Conservation (phyloP, 2,329 filamentous ascomycete species). For the Fusarium armeniacum region DNA sequence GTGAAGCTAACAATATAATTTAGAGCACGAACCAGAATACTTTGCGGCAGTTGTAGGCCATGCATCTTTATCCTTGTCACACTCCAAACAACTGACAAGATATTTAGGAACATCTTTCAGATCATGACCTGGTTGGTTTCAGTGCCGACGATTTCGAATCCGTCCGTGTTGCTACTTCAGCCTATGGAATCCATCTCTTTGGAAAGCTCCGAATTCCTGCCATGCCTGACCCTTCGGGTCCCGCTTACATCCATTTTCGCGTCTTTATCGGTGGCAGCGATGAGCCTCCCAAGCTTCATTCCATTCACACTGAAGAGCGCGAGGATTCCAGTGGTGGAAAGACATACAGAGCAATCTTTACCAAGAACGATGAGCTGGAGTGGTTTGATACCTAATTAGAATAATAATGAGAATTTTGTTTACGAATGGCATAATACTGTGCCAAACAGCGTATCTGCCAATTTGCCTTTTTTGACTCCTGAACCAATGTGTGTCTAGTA, state of each 20-base stretch:
- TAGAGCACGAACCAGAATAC: slow-evolving; percentile 69
- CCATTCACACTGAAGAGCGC: slow-evolving; percentile 95
- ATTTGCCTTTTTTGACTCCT: slow-evolving; percentile 37
- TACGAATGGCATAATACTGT: slow-evolving; percentile 9
- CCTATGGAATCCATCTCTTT: slow-evolving; percentile 84
- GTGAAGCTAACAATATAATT: slow-evolving; percentile 6
- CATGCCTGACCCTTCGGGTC: slow-evolving; percentile 64
- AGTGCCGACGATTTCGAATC: slow-evolving; percentile 86
- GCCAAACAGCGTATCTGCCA: slow-evolving; percentile 20
- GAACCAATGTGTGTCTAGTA: slow-evolving; percentile 33
- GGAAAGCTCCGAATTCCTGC: slow-evolving; percentile 74
- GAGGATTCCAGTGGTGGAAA: slow-evolving; percentile 91
- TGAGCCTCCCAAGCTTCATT: slow-evolving; percentile 83
- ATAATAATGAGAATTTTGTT: slow-evolving; percentile 31
- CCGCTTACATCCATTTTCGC: slow-evolving; percentile 86
- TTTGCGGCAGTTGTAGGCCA: slow-evolving; percentile 63
- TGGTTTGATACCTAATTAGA: slow-evolving; percentile 65
- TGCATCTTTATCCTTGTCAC: neutral
- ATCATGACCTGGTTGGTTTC: slow-evolving; percentile 90
- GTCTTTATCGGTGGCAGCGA: slow-evolving; percentile 89
- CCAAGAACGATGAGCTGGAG: slow-evolving; percentile 87
- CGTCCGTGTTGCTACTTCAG: slow-evolving; percentile 91
- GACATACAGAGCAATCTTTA: slow-evolving; percentile 92
- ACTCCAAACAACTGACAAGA: neutral
- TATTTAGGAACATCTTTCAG: slow-evolving; percentile 54